Evolutionary conservation across 1,284 basidiomycete species (phyloP).

Genomic region (Microbotryum lychnidis-dioicae): DNA sequence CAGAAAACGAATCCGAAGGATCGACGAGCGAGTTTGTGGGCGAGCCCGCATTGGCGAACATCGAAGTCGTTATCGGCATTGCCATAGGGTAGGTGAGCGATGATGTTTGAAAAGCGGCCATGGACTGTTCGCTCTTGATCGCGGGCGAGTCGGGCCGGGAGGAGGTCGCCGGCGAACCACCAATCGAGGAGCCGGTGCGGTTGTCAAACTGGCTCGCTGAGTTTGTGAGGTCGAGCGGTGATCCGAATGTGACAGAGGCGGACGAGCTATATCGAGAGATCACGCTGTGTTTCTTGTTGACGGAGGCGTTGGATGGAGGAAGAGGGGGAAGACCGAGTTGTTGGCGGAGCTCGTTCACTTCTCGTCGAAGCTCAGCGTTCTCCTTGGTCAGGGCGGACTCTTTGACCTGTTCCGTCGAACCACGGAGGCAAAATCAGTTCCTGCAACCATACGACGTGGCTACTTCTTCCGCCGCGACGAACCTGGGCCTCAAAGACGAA

Average conservation of each 20-base stretch:
- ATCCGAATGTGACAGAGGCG: not conserved
- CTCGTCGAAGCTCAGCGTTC: slow-evolving; percentile 32
- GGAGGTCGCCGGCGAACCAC: not conserved
- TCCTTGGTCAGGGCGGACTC: slow-evolving; percentile 31
- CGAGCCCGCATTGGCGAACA: too few species aligned
- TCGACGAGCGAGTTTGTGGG: not conserved
- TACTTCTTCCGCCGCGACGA: not conserved
- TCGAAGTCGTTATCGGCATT: too few species aligned
- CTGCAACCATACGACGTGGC: not conserved
- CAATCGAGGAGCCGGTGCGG: not conserved
- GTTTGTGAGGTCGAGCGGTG: not conserved
- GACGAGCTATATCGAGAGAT: not conserved
- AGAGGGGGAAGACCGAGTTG: slow-evolving; percentile 30
- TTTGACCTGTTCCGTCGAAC: slow-evolving; percentile 14
- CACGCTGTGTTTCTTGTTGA: not conserved
- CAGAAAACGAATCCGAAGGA: not conserved
- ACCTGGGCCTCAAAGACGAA: slow-evolving; percentile 33
- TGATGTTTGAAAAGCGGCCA: too few species aligned
- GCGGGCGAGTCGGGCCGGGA: not conserved
- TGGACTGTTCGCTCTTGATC: too few species aligned
- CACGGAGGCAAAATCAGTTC: not conserved
- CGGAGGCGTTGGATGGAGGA: slow-evolving; percentile 23
- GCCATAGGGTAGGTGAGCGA: too few species aligned
- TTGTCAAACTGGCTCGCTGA: not conserved
- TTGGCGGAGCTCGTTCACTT: slow-evolving; percentile 31